Base-by-base conservation (phyloP, 2,329 filamentous ascomycete genomes). In the Ophiostoma angusticollis region DNA sequence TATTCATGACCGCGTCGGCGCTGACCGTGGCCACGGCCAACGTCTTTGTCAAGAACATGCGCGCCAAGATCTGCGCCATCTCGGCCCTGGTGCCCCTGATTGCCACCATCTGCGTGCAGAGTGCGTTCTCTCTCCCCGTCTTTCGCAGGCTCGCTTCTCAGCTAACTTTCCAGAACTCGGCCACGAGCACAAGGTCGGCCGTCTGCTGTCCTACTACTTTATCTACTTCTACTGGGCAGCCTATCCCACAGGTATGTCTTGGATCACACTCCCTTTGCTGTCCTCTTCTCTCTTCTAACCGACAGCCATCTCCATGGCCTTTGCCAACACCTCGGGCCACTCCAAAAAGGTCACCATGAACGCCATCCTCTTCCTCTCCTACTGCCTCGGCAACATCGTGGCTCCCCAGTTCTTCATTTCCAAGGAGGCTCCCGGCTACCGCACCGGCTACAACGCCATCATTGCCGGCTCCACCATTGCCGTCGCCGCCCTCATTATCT, bases 401-500 rank as follows among this genome's bases (percentile, higher is more conserved):
- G 65, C 67, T 2, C 70, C 72, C 3, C 72, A 77, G 58, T 63
- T 76, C 3, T 78, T 78, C 57, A 58, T 71, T 13, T 57, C 61
- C n/a, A 56, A 54, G 31, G 72, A 81, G 50, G 62, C 64, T 0
- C 77, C 77, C 0, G 58, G 64, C 1, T 83, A 80, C 51, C 64
- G 68, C 31, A 74, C 70, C 27, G 76, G 73, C 0, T 77, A 79
- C 46, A 61, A 78, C 72, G 54, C 77, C 76, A 36, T 31, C 7
- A 37, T 45, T 9, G 25, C 28, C n/a, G 37, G 38, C 25, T 45
- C n/a, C n/a, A n/a, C n/a, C n/a, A n/a, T n/a, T n/a, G n/a, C n/a
- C n/a, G n/a, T n/a, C n/a, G n/a, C n/a, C n/a, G n/a, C n/a, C n/a
- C n/a, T n/a, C n/a, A n/a, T n/a, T n/a, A n/a, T n/a, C n/a, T n/a